Conservation (phyloP, 495 filamentous ascomycete species). For the Tetracladium setigerum region DNA sequence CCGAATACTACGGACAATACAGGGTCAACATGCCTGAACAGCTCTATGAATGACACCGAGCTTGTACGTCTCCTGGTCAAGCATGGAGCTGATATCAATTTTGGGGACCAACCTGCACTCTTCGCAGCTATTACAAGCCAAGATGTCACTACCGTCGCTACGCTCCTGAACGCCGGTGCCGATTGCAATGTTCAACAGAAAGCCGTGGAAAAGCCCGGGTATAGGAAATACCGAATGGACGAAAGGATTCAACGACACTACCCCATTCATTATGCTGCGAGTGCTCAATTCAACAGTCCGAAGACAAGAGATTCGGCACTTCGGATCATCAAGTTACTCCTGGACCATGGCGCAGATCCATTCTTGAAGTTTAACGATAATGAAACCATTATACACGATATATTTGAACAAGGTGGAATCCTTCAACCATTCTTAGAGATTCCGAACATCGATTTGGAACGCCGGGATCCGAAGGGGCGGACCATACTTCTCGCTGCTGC, state of each 20-base stretch:
- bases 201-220: background rate
- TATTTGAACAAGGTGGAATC: conserved; percentile 1
- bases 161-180: conserved; percentile 1
- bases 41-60: conserved; percentile 34
- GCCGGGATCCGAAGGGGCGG: background rate
- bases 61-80: conserved; percentile 20
- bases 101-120: background rate
- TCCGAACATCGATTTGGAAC: background rate
- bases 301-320: conserved; percentile 1
- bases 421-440: conserved; percentile 5
- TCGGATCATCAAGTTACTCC: conserved; percentile 6
- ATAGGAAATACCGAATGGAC: background rate
- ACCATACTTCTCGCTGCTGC: conserved; percentile 6
- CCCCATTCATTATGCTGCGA: conserved; percentile 7
- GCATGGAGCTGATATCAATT: conserved; percentile 8
- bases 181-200: conserved; percentile 1
- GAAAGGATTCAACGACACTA: background rate
- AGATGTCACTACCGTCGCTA: background rate
- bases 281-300: background rate
- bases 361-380: background rate
- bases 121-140: background rate
- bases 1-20: conserved; percentile 24
- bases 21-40: conserved; percentile 12
- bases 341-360: conserved; percentile 3
- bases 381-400: conserved; percentile 2